Base-by-base conservation (phyloP, 2,329 filamentous ascomycete genomes). In the Ophiobolus disseminans region DNA sequence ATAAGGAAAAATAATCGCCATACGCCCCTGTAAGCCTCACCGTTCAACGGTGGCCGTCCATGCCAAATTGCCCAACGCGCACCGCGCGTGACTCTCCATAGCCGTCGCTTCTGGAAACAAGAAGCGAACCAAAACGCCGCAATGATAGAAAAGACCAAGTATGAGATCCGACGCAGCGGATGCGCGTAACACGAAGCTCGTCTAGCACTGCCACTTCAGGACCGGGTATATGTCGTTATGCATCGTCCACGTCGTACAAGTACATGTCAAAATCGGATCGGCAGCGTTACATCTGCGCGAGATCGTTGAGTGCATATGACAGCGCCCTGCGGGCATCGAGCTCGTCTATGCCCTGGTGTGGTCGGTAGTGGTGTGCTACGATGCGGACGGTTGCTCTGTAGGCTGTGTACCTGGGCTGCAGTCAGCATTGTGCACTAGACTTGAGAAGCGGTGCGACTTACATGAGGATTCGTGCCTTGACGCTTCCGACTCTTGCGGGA, bases 281-380 rank as follows among this genome's bases (percentile, higher is more conserved):
- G 4, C 37, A 19, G 48, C 21, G 48, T 62, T 40, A 69, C 55
- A 59, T 58, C n/a, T 56, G 52, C 16, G 71, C 66, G 28, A 76
- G 66, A 9, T 69, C 60, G 38, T 68, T 72, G 26, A 78, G 63
- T 20, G 74, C 72, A 22, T 59, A 60, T 5, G 70, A 75, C 40
- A 80, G 57, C 16, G 68, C 67, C 34, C 74, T 72, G 19, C 78
- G 70, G 1, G 76, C 75, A 36, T 73, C 72, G 16, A 77, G 55
- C 53, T 80, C 78, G 40, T 75, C 67, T 13, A 65, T 67, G 25
- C 66, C 69, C 16, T 69, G 60, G 19, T 70, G 67, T 16, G 76
- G 73, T 16, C 78, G 70, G 60, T 78, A 79, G 51, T 77, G 73
- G 40, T 75, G 72, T 42, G 73, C 63, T 13, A 78, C 74, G 19